Conservation (phyloP, 192 early-diverging fungal species). For the Entomortierella beljakovae region DNA sequence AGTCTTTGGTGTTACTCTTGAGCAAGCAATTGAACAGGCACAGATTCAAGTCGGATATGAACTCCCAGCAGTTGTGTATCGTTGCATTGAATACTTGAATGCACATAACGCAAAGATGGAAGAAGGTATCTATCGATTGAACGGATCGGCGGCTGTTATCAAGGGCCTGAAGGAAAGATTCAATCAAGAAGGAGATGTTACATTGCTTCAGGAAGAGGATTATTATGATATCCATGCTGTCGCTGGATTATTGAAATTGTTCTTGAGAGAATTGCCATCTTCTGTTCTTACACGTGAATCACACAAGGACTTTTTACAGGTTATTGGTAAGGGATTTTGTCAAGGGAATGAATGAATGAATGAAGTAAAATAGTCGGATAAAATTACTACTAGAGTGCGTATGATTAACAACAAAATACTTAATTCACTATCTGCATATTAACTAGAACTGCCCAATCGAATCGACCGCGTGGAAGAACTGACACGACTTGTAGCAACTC, state of each 20-base stretch:
- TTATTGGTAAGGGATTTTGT: constrained; percentile 73
- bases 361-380: no score
- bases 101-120: constrained; percentile 88
- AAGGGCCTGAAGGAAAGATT: constrained; percentile 84
- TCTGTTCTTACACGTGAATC: constrained; percentile 89
- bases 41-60: constrained; percentile 81
- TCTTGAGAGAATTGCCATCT: constrained; percentile 87
- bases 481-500: constrained; percentile 76
- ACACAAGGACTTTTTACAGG: constrained; percentile 83
- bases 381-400: no score
- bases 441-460: constrained; percentile 80
- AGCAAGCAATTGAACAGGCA: constrained; percentile 80
- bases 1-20: constrained; percentile 90
- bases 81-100: constrained; percentile 97
- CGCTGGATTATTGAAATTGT: constrained; percentile 92
- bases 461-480: constrained; percentile 87
- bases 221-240: constrained; percentile 94
- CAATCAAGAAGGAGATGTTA: constrained; percentile 83
- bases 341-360: no score
- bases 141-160: constrained; percentile 80
- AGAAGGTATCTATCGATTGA: constrained; percentile 96
- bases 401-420: background rate
- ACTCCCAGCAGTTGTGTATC: constrained; percentile 93
- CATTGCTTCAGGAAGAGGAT: constrained; percentile 67
- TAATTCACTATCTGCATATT: background rate